These are phyloP conservation scores for Borovskyia barvae DNA, from an alignment of 208 protist species.

Conservation along the genomic window DNA sequence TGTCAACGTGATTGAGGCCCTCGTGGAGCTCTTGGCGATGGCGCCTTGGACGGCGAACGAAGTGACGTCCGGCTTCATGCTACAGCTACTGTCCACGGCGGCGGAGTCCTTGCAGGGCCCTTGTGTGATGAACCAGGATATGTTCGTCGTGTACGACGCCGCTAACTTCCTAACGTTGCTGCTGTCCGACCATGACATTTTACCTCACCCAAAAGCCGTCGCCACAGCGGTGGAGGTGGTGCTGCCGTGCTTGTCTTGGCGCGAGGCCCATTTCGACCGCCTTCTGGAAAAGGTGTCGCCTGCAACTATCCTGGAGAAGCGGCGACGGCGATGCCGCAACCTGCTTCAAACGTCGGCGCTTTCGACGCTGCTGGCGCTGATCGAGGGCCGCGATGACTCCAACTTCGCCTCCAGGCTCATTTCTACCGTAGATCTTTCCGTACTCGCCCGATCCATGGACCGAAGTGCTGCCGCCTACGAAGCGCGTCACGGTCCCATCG, in stretches of 20 bases:
- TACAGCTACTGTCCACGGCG: conserved; percentile 47
- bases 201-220: conserved; percentile 14
- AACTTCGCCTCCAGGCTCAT: conserved; percentile 30
- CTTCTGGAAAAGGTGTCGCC: not conserved
- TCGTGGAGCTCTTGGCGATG: conserved; percentile 49
- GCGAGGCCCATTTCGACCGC: conserved; percentile 3
- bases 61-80: conserved; percentile 33
- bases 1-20: conserved; percentile 58
- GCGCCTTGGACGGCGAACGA: conserved; percentile 33
- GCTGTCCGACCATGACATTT: conserved; percentile 16
- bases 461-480: conserved; percentile 38
- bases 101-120: conserved; percentile 54
- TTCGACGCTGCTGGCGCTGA: conserved; percentile 45
- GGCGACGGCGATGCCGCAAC: conserved; percentile 12
- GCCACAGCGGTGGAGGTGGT: conserved; percentile 18
- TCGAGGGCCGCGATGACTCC: conserved; percentile 57
- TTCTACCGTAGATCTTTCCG: conserved; percentile 32
- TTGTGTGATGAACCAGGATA: conserved; percentile 52
- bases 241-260: conserved; percentile 9
- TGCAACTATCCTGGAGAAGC: conserved; percentile 8
- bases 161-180: conserved; percentile 50
- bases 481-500: conserved; percentile 27
- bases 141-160: conserved; percentile 43
- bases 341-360: conserved; percentile 31
- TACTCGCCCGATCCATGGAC: conserved; percentile 43